Percentiles rank a stretch among this genome's conserved stretches.
Evolutionary conservation across 495 filamentous ascomycete species (phyloP).

Genomic region (Elasticomyces elasticus): DNA sequence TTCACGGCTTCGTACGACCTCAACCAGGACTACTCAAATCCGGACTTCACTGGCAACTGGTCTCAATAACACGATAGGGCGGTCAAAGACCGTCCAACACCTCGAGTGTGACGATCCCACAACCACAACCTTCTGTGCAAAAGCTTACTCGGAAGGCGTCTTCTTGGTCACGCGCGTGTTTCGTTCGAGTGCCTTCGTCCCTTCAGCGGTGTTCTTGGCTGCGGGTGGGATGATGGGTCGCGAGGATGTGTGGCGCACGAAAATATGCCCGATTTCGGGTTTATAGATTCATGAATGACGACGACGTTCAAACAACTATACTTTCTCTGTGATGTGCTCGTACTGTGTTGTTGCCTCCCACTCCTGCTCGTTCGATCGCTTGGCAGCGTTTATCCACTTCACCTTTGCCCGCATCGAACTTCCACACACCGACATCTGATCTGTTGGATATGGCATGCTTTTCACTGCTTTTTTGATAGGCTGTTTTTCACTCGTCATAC

Average conservation of each 20-base stretch:
- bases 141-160: background rate
- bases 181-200: background rate
- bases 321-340: too few species aligned
- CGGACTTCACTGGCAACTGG: slow-evolving; percentile 12
- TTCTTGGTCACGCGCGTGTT: background rate
- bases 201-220: background rate
- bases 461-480: background rate
- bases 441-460: too few species aligned
- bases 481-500: background rate
- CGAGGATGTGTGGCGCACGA: background rate
- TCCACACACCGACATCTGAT: too few species aligned
- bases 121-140: background rate
- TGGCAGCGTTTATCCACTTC: too few species aligned
- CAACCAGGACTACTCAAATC: slow-evolving; percentile 10
- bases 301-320: background rate
- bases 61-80: slow-evolving; percentile 17
- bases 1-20: slow-evolving; percentile 7
- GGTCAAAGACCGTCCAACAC: slow-evolving; percentile 11
- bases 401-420: too few species aligned
- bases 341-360: too few species aligned
- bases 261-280: background rate
- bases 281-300: slow-evolving; percentile 1
- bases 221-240: background rate
- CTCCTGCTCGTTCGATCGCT: too few species aligned
- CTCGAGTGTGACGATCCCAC: slow-evolving; percentile 10